phyloP scores from a whole-genome alignment of 768 basidiomycete genomes.

The Tulasnella sp. region DNA sequence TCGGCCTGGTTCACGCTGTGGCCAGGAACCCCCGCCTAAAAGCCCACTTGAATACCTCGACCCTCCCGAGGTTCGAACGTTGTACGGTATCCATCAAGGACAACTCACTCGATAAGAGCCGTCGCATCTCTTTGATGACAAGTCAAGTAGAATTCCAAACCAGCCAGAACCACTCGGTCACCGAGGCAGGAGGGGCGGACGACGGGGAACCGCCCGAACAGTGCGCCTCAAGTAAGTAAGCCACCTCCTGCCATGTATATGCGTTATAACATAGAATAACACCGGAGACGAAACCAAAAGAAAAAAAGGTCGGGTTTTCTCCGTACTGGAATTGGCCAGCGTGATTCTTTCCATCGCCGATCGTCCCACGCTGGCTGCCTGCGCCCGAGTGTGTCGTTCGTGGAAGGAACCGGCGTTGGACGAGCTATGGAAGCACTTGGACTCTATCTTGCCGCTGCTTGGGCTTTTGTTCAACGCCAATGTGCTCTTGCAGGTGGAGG shows the following conservation, averaged over 20 bases:
- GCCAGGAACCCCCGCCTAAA: too few species aligned
- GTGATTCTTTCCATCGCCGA: not conserved
- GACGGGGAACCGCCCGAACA: too few species aligned
- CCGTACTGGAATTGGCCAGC: not conserved
- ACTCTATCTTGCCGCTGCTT: not conserved
- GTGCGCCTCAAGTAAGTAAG: not conserved
- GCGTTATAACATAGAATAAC: not conserved
- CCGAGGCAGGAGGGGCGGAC: too few species aligned
- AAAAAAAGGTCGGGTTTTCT: not conserved
- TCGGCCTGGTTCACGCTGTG: too few species aligned
- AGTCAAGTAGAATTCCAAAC: not conserved
- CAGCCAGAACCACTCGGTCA: not conserved
- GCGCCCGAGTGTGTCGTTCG: not conserved
- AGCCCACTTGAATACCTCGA: too few species aligned
- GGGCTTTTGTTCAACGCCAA: not conserved
- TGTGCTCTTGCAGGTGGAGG: not conserved
- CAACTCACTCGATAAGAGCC: too few species aligned
- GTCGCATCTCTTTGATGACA: not conserved
- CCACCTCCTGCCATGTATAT: not conserved
- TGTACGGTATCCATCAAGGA: not conserved
- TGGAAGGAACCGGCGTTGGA: not conserved
- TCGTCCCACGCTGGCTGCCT: not conserved
- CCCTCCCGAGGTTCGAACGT: not conserved
- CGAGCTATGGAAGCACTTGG: not conserved
- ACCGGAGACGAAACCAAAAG: not conserved